phyloP scores from a whole-genome alignment of 2,329 filamentous ascomycete species.

The Huntiella abstrusa region DNA sequence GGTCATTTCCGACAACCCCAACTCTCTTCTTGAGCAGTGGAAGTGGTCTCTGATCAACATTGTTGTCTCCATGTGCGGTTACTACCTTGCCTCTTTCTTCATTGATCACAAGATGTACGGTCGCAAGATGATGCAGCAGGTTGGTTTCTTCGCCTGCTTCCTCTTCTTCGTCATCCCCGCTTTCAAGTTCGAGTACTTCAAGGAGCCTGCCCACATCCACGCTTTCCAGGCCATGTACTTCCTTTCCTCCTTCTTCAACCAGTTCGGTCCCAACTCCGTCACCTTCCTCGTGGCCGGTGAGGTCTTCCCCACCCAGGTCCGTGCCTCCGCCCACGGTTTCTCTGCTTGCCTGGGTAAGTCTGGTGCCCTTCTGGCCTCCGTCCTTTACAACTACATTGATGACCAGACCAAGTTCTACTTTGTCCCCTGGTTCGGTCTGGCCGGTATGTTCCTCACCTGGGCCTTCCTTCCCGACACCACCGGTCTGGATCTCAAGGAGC shows the following conservation, averaged over 20 bases:
- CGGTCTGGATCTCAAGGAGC: conserved; percentile 88
- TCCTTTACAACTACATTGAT: conserved; percentile 90
- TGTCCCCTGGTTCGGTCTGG: conserved; percentile 88
- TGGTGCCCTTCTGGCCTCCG: conserved; percentile 68
- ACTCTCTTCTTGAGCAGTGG: conserved; percentile 71
- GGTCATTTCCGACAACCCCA: conserved; percentile 50
- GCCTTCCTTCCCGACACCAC: conserved; percentile 93
- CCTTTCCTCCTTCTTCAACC: conserved; percentile 95
- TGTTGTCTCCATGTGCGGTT: conserved; percentile 65
- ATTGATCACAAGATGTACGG: conserved; percentile 96
- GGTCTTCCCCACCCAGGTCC: conserved; percentile 87
- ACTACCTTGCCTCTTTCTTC: conserved; percentile 74
- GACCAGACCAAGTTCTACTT: conserved; percentile 73
- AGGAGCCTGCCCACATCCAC: conserved; percentile 48
- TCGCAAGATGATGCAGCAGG: conserved; percentile 87
- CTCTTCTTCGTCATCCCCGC: conserved; percentile 82
- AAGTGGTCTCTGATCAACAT: conserved; percentile 87
- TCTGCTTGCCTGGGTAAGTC: conserved; percentile 82
- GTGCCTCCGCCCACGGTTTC: conserved; percentile 85
- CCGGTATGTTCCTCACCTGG: conserved; percentile 63
- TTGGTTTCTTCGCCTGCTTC: conserved; percentile 87
- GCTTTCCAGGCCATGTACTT: conserved; percentile 99
- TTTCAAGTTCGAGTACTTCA: conserved; percentile 78
- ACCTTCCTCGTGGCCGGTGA: conserved; percentile 93
- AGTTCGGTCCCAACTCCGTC: conserved; percentile 90